Percentiles rank a stretch among this genome's conserved stretches.
Evolutionary conservation across 805 yeast genomes (phyloP).

Genomic region (Candida ortonii): DNA sequence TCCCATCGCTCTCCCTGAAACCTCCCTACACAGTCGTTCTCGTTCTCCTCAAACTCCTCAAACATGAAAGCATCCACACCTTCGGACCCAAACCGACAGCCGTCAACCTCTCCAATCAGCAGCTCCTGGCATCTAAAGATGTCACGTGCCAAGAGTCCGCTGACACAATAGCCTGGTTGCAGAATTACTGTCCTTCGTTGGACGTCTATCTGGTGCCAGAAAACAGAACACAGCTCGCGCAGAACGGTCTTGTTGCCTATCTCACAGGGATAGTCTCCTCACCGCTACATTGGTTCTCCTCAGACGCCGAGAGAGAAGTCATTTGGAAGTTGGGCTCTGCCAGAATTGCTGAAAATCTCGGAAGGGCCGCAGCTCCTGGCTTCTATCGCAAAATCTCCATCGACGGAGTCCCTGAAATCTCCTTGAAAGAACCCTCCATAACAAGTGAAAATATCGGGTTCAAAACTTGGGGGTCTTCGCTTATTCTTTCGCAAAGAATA

Average conservation of each 20-base stretch:
- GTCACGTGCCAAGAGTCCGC: conserved; percentile 29
- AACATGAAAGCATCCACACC: conserved; percentile 50
- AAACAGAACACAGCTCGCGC: conserved; percentile 4
- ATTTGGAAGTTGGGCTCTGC: conserved; percentile 57
- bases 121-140: conserved; percentile 33
- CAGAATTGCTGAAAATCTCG: conserved; percentile 77
- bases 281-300: conserved; percentile 45
- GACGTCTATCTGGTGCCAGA: conserved; percentile 11
- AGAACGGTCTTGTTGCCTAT: conserved; percentile 41
- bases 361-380: conserved; percentile 78
- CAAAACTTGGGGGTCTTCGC: conserved; percentile 95
- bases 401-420: conserved; percentile 36
- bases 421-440: conserved; percentile 75
- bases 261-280: conserved; percentile 49
- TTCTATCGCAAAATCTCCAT: conserved; percentile 54
- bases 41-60: conserved; percentile 45
- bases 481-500: conserved; percentile 60
- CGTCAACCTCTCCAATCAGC: conserved; percentile 9
- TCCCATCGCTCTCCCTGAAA: conserved; percentile 46
- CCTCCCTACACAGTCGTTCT: conserved; percentile 49
- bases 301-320: conserved; percentile 32
- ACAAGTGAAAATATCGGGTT: conserved; percentile 86
- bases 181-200: conserved; percentile 34
- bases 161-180: conserved; percentile 45
- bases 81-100: conserved; percentile 32